Evolutionary conservation across 2,329 filamentous ascomycete genomes (phyloP), one percentile per base, ranked within the genome.

Genomic region (Colletotrichum costaricense): DNA sequence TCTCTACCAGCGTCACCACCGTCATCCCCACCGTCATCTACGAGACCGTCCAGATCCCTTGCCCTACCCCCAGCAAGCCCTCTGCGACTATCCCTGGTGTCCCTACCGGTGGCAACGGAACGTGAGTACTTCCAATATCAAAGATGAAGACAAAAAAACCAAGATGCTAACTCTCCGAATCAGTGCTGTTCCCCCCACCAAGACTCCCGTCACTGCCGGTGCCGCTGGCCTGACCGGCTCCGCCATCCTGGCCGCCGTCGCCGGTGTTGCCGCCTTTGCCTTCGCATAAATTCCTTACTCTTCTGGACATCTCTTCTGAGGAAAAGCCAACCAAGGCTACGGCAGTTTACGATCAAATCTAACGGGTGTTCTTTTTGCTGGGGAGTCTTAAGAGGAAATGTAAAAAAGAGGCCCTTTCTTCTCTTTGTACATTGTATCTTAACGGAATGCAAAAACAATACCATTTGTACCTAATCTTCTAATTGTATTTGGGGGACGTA

Each of bases 1-100:
- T 88, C 83, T 88, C 87, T 80, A 89, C 87, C 84, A 86, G 82
- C 76, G 84, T 88, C 84, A 89, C 88, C 82, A 89, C 87, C 74
- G 87, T 89, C 78, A 80, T 88, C 80, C 88, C 87, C 78, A 86
- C 85, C 57, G 86, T 88, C 77, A 86, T 88, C 85, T 87, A 86
- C 79, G 79, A 86, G 74, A 81, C 83, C 77, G 79, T 84, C 75
- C 65, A 78, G 52, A 77, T 85, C 58, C 82, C 86, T 67, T 87
- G 86, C 82, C 76, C 83, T 49, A 85, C 82, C 74, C 74, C 75
- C 60, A 75, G 75, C 57, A 67, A 75, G 67, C 76, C 79, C 60
- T 76, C 78, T 42, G 75, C 76, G 54, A 75, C 76, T 69, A 75
- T 76, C 74, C 69, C 76, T 70, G 70, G 70, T 69, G 72, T 66